Conservation (phyloP, 75 land plant genomes). For the Pinus tabuliformis region DNA sequence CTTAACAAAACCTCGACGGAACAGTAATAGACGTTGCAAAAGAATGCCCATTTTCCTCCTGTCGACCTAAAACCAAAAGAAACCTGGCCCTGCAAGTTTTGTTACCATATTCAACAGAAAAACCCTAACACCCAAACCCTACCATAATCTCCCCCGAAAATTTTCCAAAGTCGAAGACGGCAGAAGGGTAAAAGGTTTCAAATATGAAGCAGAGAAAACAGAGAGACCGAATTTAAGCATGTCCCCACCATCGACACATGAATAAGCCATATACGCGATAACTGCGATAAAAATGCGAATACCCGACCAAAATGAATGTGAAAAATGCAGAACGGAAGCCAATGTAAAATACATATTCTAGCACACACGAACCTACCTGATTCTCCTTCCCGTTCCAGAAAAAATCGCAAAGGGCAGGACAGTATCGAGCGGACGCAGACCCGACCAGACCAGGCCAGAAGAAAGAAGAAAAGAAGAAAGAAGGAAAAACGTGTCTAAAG, state of each 20-base stretch:
- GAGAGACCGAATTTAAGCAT: not conserved
- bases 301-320: not conserved
- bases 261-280: not conserved
- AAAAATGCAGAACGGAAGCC: not conserved
- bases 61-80: too few relatives aligned
- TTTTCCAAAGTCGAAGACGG: not conserved
- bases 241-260: not conserved
- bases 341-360: not conserved
- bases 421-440: not conserved
- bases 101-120: not conserved
- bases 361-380: not conserved
- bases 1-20: not conserved
- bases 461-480: too few relatives aligned
- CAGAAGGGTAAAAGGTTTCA: not conserved
- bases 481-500: not conserved
- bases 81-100: too few relatives aligned
- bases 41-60: too few relatives aligned
- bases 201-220: too few relatives aligned
- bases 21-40: not conserved
- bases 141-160: not conserved
- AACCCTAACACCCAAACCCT: slow-evolving; percentile 7
- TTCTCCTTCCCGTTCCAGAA: not conserved
- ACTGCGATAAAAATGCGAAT: not conserved
- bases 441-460: not conserved
- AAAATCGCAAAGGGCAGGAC: not conserved